Conservation (phyloP, 2,329 filamentous ascomycete genomes). For the Fonsecaea nubica region DNA sequence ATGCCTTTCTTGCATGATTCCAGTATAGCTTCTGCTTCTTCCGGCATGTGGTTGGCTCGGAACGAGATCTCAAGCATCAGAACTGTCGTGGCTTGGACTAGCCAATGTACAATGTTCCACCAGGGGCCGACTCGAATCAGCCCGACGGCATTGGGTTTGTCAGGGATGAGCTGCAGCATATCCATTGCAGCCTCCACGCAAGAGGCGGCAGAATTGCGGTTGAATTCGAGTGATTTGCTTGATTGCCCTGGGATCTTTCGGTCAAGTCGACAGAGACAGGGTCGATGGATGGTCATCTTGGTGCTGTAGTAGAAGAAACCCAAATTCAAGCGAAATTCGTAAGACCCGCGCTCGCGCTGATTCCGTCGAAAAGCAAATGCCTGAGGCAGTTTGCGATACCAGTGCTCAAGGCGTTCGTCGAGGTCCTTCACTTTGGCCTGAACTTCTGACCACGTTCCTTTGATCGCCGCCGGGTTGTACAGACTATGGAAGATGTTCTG, state of each 20-base stretch:
- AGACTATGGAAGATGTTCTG: slow-evolving; percentile 48
- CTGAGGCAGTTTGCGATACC: slow-evolving; percentile 49
- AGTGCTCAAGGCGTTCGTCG: slow-evolving; percentile 47
- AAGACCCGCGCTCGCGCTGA: slow-evolving; percentile 40
- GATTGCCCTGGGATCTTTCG: slow-evolving; percentile 44
- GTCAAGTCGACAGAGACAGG: slow-evolving; percentile 55
- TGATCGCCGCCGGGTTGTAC: slow-evolving; percentile 48
- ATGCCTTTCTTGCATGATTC: slow-evolving; percentile 50
- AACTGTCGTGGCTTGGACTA: slow-evolving; percentile 54
- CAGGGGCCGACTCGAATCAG: slow-evolving; percentile 52
- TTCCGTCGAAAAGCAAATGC: slow-evolving; percentile 47
- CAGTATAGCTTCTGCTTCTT: slow-evolving; percentile 48
- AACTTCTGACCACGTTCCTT: slow-evolving; percentile 48
- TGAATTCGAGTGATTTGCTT: slow-evolving; percentile 44
- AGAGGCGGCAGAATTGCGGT: slow-evolving; percentile 48
- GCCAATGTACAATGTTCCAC: slow-evolving; percentile 55
- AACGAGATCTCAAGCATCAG: slow-evolving; percentile 56
- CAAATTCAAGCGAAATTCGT: slow-evolving; percentile 50
- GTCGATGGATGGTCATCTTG: slow-evolving; percentile 53
- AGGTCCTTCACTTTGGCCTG: slow-evolving; percentile 46
- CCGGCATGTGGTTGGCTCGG: slow-evolving; percentile 52
- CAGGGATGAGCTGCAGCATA: slow-evolving; percentile 52
- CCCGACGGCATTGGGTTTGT: slow-evolving; percentile 49
- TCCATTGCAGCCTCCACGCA: slow-evolving; percentile 50
- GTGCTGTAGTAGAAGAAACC: slow-evolving; percentile 55